These are phyloP conservation scores for Ustilago trichophora DNA, from an alignment of 1,284 basidiomycete species.

Conservation along the genomic window DNA sequence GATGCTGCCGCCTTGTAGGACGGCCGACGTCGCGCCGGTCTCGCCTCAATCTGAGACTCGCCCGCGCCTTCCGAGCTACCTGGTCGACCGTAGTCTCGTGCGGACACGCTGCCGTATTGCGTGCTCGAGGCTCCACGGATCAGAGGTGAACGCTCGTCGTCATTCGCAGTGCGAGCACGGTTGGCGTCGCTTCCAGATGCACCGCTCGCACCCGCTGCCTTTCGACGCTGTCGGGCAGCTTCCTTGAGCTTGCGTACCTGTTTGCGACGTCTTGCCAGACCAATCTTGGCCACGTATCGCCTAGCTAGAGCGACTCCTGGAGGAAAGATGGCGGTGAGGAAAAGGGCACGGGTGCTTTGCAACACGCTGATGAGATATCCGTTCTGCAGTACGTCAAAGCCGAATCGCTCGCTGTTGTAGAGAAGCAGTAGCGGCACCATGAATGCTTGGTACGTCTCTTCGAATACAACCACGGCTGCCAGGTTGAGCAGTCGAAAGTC, in stretches of 20 bases:
- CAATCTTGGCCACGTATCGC: conserved; percentile 40
- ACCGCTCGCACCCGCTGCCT: neutral
- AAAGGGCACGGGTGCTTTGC: conserved; percentile 53
- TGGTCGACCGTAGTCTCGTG: conserved; percentile 21
- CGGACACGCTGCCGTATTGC: conserved; percentile 23
- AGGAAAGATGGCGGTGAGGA: conserved; percentile 58
- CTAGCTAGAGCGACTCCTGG: conserved; percentile 39
- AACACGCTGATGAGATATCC: conserved; percentile 56
- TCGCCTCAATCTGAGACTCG: conserved; percentile 6
- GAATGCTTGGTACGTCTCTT: conserved; percentile 61
- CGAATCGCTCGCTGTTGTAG: conserved; percentile 58
- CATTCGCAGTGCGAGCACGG: neutral
- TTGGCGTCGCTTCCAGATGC: neutral
- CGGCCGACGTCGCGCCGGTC: conserved; percentile 24
- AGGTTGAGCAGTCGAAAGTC: conserved; percentile 54
- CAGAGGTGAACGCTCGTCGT: conserved; percentile 21
- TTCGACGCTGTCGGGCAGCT: conserved; percentile 18
- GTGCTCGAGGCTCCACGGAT: conserved; percentile 6
- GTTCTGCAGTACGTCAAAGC: conserved; percentile 57
- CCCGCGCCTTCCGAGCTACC: neutral
- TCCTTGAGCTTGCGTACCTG: conserved; percentile 28
- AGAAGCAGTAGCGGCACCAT: conserved; percentile 59
- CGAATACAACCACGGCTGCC: conserved; percentile 51
- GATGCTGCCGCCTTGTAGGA: conserved; percentile 38
- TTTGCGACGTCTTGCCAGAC: conserved; percentile 27